A percentile compares a stretch with the other conserved stretches of the same genome.
Evolutionary conservation across 805 yeast genomes (phyloP).

Genomic region (Phaffomyces antillensis): DNA sequence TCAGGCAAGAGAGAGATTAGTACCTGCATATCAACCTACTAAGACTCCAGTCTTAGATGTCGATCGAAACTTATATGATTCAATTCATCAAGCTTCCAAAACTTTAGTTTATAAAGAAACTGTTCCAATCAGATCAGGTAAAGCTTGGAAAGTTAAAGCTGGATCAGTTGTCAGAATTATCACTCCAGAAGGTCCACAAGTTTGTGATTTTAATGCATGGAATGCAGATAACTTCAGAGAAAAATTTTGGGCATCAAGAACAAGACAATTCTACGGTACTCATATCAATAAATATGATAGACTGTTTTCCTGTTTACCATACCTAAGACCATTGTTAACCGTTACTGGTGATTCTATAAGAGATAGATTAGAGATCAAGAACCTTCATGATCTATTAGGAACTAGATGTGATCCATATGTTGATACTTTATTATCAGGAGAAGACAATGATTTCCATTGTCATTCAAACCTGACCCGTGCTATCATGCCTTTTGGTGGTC

Average conservation of each 20-base stretch:
- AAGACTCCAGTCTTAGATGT: conserved; percentile 47
- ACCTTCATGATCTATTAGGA: conserved; percentile 59
- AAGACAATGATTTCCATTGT: conserved; percentile 60
- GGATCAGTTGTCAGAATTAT: conserved; percentile 51
- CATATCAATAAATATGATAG: conserved; percentile 57
- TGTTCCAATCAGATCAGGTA: conserved; percentile 50
- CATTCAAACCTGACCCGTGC: conserved; percentile 59
- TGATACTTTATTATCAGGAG: conserved; percentile 55
- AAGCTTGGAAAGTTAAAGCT: conserved; percentile 58
- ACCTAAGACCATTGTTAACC: conserved; percentile 54
- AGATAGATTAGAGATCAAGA: conserved; percentile 54
- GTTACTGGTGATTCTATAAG: conserved; percentile 56
- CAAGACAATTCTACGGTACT: conserved; percentile 56
- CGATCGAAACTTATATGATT: conserved; percentile 38
- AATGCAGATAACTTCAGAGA: conserved; percentile 53
- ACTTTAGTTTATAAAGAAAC: conserved; percentile 34
- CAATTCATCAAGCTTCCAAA: conserved; percentile 35
- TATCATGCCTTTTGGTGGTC: conserved; percentile 50
- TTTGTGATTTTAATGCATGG: conserved; percentile 65
- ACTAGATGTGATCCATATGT: conserved; percentile 68
- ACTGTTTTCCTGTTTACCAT: conserved; percentile 62
- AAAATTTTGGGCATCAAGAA: conserved; percentile 63
- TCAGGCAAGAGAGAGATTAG: conserved; percentile 29
- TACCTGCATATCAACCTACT: conserved; percentile 51
- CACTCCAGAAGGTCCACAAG: conserved; percentile 67